Evolutionary conservation across 2,329 filamentous ascomycete species (phyloP), one percentile per base, ranked within the genome.

Genomic region (Penicillium sp.): DNA sequence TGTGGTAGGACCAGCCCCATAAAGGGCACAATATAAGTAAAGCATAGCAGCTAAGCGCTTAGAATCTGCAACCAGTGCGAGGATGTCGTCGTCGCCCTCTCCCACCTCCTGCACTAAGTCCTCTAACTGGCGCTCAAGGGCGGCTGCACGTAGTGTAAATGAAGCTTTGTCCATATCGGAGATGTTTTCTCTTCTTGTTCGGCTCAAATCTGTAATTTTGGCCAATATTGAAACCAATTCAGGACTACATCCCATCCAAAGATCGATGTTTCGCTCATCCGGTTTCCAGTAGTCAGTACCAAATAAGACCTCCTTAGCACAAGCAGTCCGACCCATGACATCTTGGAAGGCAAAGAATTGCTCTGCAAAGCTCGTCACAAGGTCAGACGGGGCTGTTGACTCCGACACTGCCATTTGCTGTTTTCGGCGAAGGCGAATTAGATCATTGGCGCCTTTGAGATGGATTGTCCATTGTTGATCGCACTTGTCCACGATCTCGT

Each of bases 301-400:
- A 42, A 80, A 80, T 0, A 78, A 64, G 0, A 77, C 74, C 8
- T 75, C 72, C 10, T 79, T 75, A 2, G 76, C 78, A 47, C 78
- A 81, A 0, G 78, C 78, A 0, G 78, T 81, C 32, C 78, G 72
- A 27, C 78, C 78, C 57, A 80, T 80, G 14, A 79, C 76, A 54
- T 81, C 78, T 54, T 80, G 78, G 13, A 79, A 80, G 3, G 78
- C 78, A 51, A 81, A 80, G 57, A 79, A 80, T 1, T 73, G 70
- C 56, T 80, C 78, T 0, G 76, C 65, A 47, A 73, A 73, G 6
- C 73, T 67, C 2, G 64, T 72, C 0, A 73, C 65, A n/a, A 60
- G 64, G 44, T 64, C 66, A 14, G 45, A 55, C 8, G 51, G 23
- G 23, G 48, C 38, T 7, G 60, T 61, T 16, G 61, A 27, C 6